Evolutionary conservation across 2,329 filamentous ascomycete species (phyloP).

Genomic region (Pestalotiopsis sp.): DNA sequence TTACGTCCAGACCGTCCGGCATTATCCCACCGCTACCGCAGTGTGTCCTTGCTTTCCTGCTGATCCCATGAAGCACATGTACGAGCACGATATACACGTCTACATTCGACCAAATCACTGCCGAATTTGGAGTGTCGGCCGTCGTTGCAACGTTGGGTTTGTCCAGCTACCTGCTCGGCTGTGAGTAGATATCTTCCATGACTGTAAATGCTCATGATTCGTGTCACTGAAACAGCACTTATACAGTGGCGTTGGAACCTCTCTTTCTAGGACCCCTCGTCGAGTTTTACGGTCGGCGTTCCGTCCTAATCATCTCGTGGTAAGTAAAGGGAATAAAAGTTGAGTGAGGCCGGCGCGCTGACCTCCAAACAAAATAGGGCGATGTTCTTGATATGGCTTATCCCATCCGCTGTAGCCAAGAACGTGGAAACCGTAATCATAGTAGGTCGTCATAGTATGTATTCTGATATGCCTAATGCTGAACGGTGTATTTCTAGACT

Average conservation of each 20-base stretch:
- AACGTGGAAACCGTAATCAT: constrained; percentile 81
- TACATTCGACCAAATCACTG: background rate
- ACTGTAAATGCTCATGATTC: background rate
- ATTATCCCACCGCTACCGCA: constrained; percentile 11
- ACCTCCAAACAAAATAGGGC: constrained; percentile 26
- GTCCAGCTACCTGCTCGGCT: background rate
- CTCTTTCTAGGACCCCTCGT: constrained; percentile 66
- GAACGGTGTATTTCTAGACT: background rate
- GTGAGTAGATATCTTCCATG: background rate
- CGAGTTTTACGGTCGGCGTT: constrained; percentile 81
- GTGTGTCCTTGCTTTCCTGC: constrained; percentile 15
- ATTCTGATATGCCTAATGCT: background rate
- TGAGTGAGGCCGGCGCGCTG: background rate
- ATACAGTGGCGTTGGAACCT: constrained; percentile 57
- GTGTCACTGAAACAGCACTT: background rate
- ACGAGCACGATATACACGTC: constrained; percentile 85
- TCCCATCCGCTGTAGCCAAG: constrained; percentile 76
- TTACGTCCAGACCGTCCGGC: background rate
- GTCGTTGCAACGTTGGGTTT: background rate
- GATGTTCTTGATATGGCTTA: constrained; percentile 77
- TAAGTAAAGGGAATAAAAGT: background rate
- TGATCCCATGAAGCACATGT: constrained; percentile 63
- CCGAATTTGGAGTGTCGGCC: background rate
- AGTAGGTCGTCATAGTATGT: constrained; percentile 22
- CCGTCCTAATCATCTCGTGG: constrained; percentile 78